Evolutionary conservation across 139 green algal species (phyloP), one percentile per base, ranked within the genome.

Genomic region (Chlorella sp.): DNA sequence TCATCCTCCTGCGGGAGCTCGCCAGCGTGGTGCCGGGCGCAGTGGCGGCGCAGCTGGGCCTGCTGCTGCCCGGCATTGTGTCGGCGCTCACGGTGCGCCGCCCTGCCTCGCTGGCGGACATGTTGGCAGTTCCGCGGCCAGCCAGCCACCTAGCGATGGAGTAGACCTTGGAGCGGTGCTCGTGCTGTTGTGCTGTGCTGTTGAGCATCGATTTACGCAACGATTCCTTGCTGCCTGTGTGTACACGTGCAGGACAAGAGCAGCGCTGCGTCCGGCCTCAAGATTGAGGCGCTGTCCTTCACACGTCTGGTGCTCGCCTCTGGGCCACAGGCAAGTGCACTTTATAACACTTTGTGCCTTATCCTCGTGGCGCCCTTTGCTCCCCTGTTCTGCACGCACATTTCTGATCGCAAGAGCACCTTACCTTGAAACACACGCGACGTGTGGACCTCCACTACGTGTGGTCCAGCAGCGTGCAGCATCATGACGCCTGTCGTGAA

Each of bases 211-310:
- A 17, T 55, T 55, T 55, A 17, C 17, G 17, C 42, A 55, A 17
- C 10, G 42, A 24, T 55, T 55, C 10, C 42, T 55, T 55, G 10
- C 10, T 55, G 42, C 42, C 42, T 55, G 42, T 17, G 10, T 55
- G 42, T 55, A 17, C 42, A 55, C 42, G 27, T 35, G 61, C 86
- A 94, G 84, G 89, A 94, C 80, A 85, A 89, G 70, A 82, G 69
- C 59, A 83, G 72, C 62, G 73, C 64, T 55, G 80, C 67, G 76
- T 87, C 85, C 70, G 69, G 74, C 49, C 78, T 96, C 30, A 97
- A 97, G 84, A 93, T 98, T 32, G 88, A 97, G 77, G 94, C 91
- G 1, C 88, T 98, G n/a, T 69, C 79, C 51, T 97, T 97, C 74
- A 79, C 97, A n/a, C 79, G 86, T 22, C 67, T 85, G 23, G 76